Base-by-base conservation (phyloP, 352 stramenopile species). In the Phytophthora hibernalis region DNA sequence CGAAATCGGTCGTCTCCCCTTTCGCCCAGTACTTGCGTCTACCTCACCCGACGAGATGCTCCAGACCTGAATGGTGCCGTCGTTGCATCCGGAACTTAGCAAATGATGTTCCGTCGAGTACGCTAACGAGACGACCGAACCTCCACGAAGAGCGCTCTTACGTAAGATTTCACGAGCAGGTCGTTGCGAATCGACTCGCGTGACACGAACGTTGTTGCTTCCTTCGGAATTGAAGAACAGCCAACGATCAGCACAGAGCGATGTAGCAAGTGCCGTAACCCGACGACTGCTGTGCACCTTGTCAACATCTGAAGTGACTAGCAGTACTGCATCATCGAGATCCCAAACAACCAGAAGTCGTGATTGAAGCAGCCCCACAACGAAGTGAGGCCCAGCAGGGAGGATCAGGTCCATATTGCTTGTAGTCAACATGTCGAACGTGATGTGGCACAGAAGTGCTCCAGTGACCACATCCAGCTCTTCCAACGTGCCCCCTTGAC, bases 161-260 rank as follows among this genome's bases (percentile, higher is more conserved):
- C 87, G 84, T 3, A 82, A 74, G 30, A 95, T 90, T 66, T 93
- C 91, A 55, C 89, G 88, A 9, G 76, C 74, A 51, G 73, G 64
- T 24, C 87, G 85, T 12, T 56, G 65, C 15, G 73, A 77, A 48
- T 87, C 81, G 1, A 88, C 68, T 5, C 70, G 53, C 18, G 80
- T 77, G 18, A 90, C 77, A 28, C 85, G 85, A 49, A 95, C 83
- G 65, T 78, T 93, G 47, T 88, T 83, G 71, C 85, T 93, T 7
- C 80, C 87, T 54, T 95, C 87, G 22, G 79, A 73, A 43, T 73
- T 72, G 63, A 90, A 95, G 52, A 93, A 93, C 21, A 95, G 24
- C 76, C 80, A 91, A 9, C 76, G 72, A 43, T 86, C 70, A n/a
- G 51, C 61, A 52, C 79, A 89, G 12, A 89, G 65, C 24, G 87